Base-by-base conservation (phyloP, 345 rosid species). In the Populus ilicifolia region DNA sequence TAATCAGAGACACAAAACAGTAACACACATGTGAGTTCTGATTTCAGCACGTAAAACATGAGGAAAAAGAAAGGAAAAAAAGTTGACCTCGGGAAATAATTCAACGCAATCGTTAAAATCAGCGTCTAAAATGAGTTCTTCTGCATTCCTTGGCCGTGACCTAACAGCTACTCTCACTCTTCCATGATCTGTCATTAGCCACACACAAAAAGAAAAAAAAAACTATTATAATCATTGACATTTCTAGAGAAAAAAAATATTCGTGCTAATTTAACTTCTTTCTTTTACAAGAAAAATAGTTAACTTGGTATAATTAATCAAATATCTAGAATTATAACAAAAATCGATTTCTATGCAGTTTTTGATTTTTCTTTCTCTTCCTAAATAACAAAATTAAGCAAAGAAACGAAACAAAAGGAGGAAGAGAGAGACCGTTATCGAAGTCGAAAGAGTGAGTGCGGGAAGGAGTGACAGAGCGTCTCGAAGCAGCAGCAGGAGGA, bases 91-190 rank as follows among this genome's bases (percentile, higher is more conserved):
- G 8, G 98, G 98, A 77, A 89, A 95, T 86, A 89, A 83, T 75
- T 95, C 99, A 38, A 95, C 93, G 68, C 93, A 91, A 80, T 91
- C 94, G 71, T 90, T 84, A 84, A 88, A 95, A 81, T 93, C 98
- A 81, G 93, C 94, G 79, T 93, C 97, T 2, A 85, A 86, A 77
- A 84, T 66, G 63, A 90, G 94, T 83, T 93, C 97, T 66, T 91
- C 94, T 0, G 87, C 84, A 66, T 88, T 90, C 81, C 85, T 91
- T 50, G 98, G 99, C 56, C 99, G 84, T 82, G 91, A 83, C 80
- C 99, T 89, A 52, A 91, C 94, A 48, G 98, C 87, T 43, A 94
- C 95, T 84, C 99, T 90, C 54, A 95, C 98, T 81, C 98, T 85
- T 84, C 89, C 97, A 70, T 94, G 78, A 85, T 93, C 98, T 93